Conservation (phyloP, 305 asterid species). For the Monarda citriodora region DNA sequence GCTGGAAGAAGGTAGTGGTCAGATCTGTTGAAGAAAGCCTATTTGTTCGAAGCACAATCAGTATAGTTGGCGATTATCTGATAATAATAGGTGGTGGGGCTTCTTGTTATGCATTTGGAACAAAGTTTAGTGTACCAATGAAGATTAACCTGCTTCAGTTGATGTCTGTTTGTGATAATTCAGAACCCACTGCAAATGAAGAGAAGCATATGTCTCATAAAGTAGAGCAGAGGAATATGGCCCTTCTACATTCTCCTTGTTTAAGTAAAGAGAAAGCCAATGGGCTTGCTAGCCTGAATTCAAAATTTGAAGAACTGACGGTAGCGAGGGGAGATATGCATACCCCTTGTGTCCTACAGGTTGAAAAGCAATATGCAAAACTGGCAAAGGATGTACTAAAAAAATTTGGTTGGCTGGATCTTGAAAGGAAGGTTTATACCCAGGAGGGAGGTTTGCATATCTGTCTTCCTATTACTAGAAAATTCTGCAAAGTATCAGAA, state of each 20-base stretch:
- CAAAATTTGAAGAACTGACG: slow-evolving; percentile 33
- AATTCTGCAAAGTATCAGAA: slow-evolving; percentile 48
- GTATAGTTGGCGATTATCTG: slow-evolving; percentile 60
- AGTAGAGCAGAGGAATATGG: slow-evolving; percentile 21
- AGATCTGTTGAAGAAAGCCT: slow-evolving; percentile 60
- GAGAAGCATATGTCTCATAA: slow-evolving; percentile 27
- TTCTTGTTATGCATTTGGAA: slow-evolving; percentile 98
- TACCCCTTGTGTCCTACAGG: slow-evolving; percentile 56
- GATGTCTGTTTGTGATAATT: slow-evolving; percentile 32
- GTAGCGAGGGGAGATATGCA: slow-evolving; percentile 27
- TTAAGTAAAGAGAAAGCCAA: slow-evolving; percentile 27
- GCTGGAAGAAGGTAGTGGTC: slow-evolving; percentile 70
- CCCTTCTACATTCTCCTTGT: slow-evolving; percentile 19
- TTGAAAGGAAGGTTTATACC: slow-evolving; percentile 76
- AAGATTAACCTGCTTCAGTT: slow-evolving; percentile 60
- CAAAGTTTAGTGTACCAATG: slow-evolving; percentile 89
- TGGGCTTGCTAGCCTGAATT: slow-evolving; percentile 29
- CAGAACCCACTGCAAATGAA: slow-evolving; percentile 15
- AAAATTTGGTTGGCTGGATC: slow-evolving; percentile 92
- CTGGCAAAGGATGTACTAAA: slow-evolving; percentile 81
- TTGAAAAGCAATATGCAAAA: slow-evolving; percentile 76
- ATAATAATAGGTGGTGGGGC: slow-evolving; percentile 96
- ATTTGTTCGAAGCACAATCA: slow-evolving; percentile 88
- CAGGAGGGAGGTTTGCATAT: slow-evolving; percentile 60
- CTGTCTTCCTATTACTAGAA: slow-evolving; percentile 76